These are phyloP conservation scores for Corymbia citriodora DNA, from an alignment of 441 rosid species.

Conservation along the genomic window DNA sequence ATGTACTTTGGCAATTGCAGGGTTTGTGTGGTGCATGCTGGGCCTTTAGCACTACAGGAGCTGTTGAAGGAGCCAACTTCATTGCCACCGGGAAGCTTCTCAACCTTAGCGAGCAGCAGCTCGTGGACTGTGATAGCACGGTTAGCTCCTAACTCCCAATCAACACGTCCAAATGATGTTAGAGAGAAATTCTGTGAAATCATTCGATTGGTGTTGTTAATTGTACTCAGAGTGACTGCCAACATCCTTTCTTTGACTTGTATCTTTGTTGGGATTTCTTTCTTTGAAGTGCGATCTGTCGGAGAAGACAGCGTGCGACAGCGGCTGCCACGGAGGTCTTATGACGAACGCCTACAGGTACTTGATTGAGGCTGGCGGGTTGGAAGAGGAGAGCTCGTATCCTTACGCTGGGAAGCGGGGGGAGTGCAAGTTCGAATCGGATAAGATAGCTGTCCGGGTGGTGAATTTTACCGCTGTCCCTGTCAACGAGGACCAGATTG, in stretches of 20 bases:
- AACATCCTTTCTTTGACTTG: neutral
- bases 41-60: slow-evolving; percentile 92
- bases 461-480: slow-evolving; percentile 58
- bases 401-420: slow-evolving; percentile 58
- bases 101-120: slow-evolving; percentile 86
- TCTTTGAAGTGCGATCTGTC: slow-evolving; percentile 48
- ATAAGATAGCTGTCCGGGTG: slow-evolving; percentile 47
- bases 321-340: slow-evolving; percentile 78
- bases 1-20: slow-evolving; percentile 16
- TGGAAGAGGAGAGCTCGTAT: slow-evolving; percentile 60
- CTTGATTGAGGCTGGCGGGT: slow-evolving; percentile 65
- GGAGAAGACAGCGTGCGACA: slow-evolving; percentile 51
- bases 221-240: too few relatives aligned
- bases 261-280: neutral
- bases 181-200: neutral
- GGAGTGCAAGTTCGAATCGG: slow-evolving; percentile 49
- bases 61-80: slow-evolving; percentile 74
- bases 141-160: slow-evolving; percentile 12
- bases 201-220: neutral
- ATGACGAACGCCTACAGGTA: slow-evolving; percentile 87
- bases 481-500: slow-evolving; percentile 60
- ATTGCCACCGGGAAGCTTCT: slow-evolving; percentile 70
- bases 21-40: slow-evolving; percentile 89
- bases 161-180: neutral
- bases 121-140: slow-evolving; percentile 72